Base-by-base conservation (phyloP, 495 filamentous ascomycete species). In the Parmelia sp. region DNA sequence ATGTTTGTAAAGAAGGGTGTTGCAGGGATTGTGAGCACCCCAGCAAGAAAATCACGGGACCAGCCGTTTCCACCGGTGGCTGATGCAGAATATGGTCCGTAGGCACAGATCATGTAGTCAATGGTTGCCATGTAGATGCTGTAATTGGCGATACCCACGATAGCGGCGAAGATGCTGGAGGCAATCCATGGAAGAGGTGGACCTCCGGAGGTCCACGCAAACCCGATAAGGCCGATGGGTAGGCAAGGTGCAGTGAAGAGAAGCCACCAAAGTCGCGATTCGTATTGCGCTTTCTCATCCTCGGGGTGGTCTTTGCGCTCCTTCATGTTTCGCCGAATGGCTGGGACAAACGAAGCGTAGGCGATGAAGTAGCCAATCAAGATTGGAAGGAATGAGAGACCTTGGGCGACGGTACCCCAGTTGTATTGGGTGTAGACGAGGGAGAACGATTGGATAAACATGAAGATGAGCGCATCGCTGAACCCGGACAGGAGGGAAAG, bases 11-110 rank as follows among this genome's bases (percentile, higher is more conserved):
- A 72, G 21, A 67, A 91, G 8, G 88, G 90, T 0, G 85, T 89
- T 0, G 90, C 89, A 1, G 84, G 85, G 44, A 90, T 79, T 15
- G 90, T 91, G 37, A 90, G 78, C 11, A 90, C 80, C 78, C 90
- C 90, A 61, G 90, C 90, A 15, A 95, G 76, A 76, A 95, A 89
- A 72, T 95, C 90, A 67, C 90, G 82, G 57, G 90, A 78, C 82
- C 81, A 88, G 64, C 85, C 87, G 68, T 90, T 90, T 51, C 87
- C 87, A 63, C 87, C 87, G 11, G 87, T 90, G 0, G 87, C 87
- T 10, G 86, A 88, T 8, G 87, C 86, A 6, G 86, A 87, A 75
- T 89, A 90, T 0, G 85, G 85, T 1, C 87, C 87, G 64, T 90
- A 90, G 29, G 85, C 83, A 68, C 79, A 81, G 63, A 90, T 83